phyloP scores from a whole-genome alignment of 2,329 filamentous ascomycete species.

The Colletotrichum somersetense region DNA sequence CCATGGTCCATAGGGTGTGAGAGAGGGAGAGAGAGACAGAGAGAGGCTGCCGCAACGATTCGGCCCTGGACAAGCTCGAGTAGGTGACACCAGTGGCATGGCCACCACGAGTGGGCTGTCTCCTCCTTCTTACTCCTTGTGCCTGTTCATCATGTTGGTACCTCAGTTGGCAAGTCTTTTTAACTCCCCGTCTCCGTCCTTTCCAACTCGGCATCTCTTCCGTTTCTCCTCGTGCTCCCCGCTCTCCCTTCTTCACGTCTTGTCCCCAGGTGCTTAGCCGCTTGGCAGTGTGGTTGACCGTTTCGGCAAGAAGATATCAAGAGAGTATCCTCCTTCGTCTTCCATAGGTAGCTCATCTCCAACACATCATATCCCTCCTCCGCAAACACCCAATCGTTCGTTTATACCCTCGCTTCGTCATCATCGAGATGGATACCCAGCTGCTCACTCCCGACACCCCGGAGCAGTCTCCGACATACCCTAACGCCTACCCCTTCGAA shows the following conservation, averaged over 20 bases:
- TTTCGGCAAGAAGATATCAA: slow-evolving; percentile 34
- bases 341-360: neutral
- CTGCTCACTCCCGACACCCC: slow-evolving; percentile 37
- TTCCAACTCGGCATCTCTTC: slow-evolving; percentile 3
- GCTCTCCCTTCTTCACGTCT: slow-evolving; percentile 23
- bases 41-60: slow-evolving; percentile 21
- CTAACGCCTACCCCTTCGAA: slow-evolving; percentile 27
- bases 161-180: slow-evolving; percentile 39
- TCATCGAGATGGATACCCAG: slow-evolving; percentile 32
- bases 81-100: slow-evolving; percentile 27
- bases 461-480: slow-evolving; percentile 33
- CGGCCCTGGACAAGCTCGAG: slow-evolving; percentile 33
- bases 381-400: slow-evolving; percentile 10
- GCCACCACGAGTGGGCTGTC: slow-evolving; percentile 32
- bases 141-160: slow-evolving; percentile 36
- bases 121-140: slow-evolving; percentile 26
- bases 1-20: neutral
- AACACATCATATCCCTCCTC: neutral
- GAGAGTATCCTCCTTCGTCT: slow-evolving; percentile 16
- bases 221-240: slow-evolving; percentile 19
- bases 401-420: slow-evolving; percentile 17
- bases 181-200: slow-evolving; percentile 37
- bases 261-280: slow-evolving; percentile 5
- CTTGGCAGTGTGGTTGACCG: slow-evolving; percentile 33
- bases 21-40: neutral